phyloP scores from a whole-genome alignment of 2,329 filamentous ascomycete genomes.

The Aspergillus calidoustus region DNA sequence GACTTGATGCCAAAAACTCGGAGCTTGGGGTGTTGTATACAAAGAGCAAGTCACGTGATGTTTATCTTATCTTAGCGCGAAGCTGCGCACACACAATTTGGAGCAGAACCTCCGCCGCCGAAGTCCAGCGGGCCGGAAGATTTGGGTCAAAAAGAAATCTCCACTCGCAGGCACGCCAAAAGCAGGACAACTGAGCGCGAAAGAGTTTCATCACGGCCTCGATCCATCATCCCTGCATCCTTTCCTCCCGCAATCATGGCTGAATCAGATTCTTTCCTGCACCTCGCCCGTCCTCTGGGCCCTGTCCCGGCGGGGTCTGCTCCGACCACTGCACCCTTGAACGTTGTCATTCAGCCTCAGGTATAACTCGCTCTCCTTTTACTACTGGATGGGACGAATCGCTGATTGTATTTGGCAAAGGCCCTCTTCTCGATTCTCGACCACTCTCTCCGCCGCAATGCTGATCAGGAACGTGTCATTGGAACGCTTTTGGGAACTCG shows the following conservation, averaged over 20 bases:
- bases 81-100: slow-evolving; percentile 51
- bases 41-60: neutral
- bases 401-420: slow-evolving; percentile 39
- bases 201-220: slow-evolving; percentile 11
- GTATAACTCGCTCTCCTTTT: slow-evolving; percentile 54
- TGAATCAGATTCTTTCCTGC: slow-evolving; percentile 83
- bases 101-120: slow-evolving; percentile 31
- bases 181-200: slow-evolving; percentile 25
- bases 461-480: slow-evolving; percentile 93
- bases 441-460: slow-evolving; percentile 89
- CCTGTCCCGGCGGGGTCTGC: slow-evolving; percentile 78
- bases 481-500: slow-evolving; percentile 91
- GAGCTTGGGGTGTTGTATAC: neutral
- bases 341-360: slow-evolving; percentile 94
- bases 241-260: slow-evolving; percentile 70
- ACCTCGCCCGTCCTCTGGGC: slow-evolving; percentile 89
- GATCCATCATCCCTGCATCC: slow-evolving; percentile 16
- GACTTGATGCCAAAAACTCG: neutral
- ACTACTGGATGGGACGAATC: neutral
- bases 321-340: slow-evolving; percentile 86
- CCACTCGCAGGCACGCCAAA: slow-evolving; percentile 37
- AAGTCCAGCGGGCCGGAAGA: slow-evolving; percentile 33
- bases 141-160: slow-evolving; percentile 35
- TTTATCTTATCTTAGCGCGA: slow-evolving; percentile 56
- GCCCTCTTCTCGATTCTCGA: slow-evolving; percentile 74